Evolutionary conservation across 345 rosid species (phyloP).

Genomic region (Raphanus raphanistrum): DNA sequence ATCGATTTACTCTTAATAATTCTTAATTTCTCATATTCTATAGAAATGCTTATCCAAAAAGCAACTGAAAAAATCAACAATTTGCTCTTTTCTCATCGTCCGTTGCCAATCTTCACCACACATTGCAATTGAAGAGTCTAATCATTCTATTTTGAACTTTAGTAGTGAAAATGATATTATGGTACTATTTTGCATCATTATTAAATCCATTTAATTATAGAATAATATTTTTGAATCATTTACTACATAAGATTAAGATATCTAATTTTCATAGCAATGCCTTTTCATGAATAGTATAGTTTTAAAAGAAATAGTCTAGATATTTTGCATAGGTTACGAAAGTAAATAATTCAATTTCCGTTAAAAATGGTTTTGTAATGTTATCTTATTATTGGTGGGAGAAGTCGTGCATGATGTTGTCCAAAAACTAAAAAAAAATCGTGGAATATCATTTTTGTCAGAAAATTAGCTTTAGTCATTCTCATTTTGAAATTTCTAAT

Average conservation of each 20-base stretch:
- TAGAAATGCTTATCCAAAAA: not conserved
- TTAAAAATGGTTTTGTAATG: not conserved
- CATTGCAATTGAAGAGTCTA: not conserved
- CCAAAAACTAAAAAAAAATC: not conserved
- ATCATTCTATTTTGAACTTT: not conserved
- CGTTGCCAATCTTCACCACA: not conserved
- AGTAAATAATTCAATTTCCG: not conserved
- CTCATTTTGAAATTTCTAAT: not conserved
- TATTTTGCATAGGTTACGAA: not conserved
- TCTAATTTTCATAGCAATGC: not conserved
- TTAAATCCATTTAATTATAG: not conserved
- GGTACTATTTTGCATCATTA: not conserved
- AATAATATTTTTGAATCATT: not conserved
- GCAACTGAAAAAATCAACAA: not conserved
- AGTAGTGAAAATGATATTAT: not conserved
- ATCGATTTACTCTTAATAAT: not conserved
- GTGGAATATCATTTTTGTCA: not conserved
- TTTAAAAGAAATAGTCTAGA: not conserved
- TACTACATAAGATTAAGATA: not conserved
- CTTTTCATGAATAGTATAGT: not conserved
- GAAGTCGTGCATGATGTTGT: not conserved
- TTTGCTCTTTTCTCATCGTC: not conserved
- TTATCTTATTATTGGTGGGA: too few species aligned
- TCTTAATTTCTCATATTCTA: constrained; percentile 2
- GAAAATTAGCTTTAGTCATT: constrained; percentile 1